These are phyloP conservation scores for Candida arabinofermentans DNA, from an alignment of 805 yeast genomes.

Conservation along the genomic window DNA sequence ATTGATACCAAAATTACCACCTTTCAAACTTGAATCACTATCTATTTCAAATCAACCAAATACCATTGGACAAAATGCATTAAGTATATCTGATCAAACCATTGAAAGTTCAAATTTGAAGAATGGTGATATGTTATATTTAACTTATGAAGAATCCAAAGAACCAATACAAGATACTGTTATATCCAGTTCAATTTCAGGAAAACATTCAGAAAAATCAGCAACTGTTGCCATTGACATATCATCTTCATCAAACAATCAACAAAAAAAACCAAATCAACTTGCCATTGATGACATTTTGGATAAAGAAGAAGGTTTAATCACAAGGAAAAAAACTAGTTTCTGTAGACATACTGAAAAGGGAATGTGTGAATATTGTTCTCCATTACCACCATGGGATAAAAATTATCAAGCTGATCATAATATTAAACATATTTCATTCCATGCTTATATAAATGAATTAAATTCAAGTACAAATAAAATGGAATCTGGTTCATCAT, in stretches of 20 bases:
- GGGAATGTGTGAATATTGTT: conserved; percentile 98
- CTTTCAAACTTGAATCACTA: conserved; percentile 29
- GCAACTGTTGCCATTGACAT: conserved; percentile 9
- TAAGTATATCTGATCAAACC: conserved; percentile 23
- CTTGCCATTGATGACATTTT: conserved; percentile 62
- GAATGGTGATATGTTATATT: conserved; percentile 58
- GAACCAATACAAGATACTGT: not conserved
- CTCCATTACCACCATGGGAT: conserved; percentile 96
- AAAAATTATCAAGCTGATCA: conserved; percentile 66
- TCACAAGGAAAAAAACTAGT: conserved; percentile 53
- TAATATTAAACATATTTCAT: conserved; percentile 82
- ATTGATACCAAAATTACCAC: conserved; percentile 31
- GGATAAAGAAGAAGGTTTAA: conserved; percentile 67
- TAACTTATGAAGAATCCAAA: conserved; percentile 31
- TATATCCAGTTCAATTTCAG: conserved; percentile 3
- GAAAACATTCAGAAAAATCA: conserved; percentile 4
- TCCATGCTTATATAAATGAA: conserved; percentile 76
- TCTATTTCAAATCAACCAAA: conserved; percentile 44
- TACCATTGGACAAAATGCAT: conserved; percentile 38
- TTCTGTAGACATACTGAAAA: conserved; percentile 85
- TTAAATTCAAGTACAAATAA: conserved; percentile 65
- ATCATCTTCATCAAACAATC: no score
- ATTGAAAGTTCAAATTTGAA: conserved; percentile 45
- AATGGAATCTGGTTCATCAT: conserved; percentile 54
- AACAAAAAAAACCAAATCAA: conserved; percentile 34